A percentile compares a stretch with the other conserved stretches of the same genome.
These are phyloP conservation scores for Zasmidium cellare DNA, from an alignment of 2,329 filamentous ascomycete species.

Conservation along the genomic window DNA sequence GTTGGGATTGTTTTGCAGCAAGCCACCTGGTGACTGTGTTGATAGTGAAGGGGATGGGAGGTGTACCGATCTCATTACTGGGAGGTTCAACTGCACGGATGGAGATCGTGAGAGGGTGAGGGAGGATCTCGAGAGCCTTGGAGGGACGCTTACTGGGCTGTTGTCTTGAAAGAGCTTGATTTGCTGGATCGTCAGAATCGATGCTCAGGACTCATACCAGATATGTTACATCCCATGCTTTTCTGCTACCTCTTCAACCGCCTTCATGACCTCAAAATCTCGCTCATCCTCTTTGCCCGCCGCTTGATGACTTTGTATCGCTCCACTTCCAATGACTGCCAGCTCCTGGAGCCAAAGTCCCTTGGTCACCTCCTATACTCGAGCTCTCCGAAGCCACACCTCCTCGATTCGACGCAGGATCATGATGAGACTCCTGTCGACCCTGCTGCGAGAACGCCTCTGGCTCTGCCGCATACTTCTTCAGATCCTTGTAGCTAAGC, in stretches of 20 bases:
- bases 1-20: constrained; percentile 19
- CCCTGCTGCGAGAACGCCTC: constrained; percentile 17
- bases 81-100: constrained; percentile 1
- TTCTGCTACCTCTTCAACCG: no score
- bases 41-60: constrained; percentile 9
- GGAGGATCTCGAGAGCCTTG: no score
- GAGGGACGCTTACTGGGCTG: background rate
- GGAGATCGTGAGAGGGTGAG: background rate
- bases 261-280: background rate
- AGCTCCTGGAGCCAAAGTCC: constrained; percentile 16
- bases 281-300: constrained; percentile 12
- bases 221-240: no score
- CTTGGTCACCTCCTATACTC: constrained; percentile 18
- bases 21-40: constrained; percentile 18
- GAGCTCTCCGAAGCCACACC: constrained; percentile 20
- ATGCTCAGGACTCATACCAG: no score
- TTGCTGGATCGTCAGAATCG: no score
- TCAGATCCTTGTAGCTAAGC: constrained; percentile 19
- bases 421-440: constrained; percentile 19
- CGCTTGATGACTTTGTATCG: constrained; percentile 8
- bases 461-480: constrained; percentile 17
- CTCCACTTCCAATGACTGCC: constrained; percentile 10
- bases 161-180: no score
- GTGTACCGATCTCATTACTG: constrained; percentile 5
- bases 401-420: constrained; percentile 9